A percentile compares a stretch with the other conserved stretches of the same genome.
Conservation (phyloP, 2,329 filamentous ascomycete genomes). For the Gaeumannomyces tritici region DNA sequence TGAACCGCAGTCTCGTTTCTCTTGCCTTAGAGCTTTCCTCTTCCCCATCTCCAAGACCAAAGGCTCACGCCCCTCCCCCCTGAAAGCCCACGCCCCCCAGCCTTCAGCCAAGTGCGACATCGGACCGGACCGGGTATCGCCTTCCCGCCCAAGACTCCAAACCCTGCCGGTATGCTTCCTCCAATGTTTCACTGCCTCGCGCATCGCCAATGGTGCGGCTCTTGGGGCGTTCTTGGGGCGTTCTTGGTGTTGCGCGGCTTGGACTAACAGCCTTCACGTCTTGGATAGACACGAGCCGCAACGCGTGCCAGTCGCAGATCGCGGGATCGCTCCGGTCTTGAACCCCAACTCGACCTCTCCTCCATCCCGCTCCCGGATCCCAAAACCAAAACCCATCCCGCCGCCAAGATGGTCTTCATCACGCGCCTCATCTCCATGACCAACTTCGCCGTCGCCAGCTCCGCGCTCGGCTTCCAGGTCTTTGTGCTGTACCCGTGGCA, state of each 20-base stretch:
- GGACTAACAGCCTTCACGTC: background rate
- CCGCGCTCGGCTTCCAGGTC: conserved; percentile 57
- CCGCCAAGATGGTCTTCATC: conserved; percentile 11
- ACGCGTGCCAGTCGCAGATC: too few relatives aligned
- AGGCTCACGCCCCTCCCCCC: background rate
- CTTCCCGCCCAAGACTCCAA: background rate
- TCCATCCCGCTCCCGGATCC: background rate
- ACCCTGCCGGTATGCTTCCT: background rate
- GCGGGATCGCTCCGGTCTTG: too few relatives aligned
- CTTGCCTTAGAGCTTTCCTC: background rate
- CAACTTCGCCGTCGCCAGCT: conserved; percentile 57
- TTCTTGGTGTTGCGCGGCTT: background rate
- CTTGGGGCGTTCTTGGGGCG: too few relatives aligned
- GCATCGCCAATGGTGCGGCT: background rate
- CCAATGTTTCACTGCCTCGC: background rate
- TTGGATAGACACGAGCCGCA: background rate
- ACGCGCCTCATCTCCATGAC: conserved; percentile 45
- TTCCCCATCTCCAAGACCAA: background rate
- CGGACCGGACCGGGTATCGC: background rate
- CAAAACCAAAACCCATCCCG: background rate
- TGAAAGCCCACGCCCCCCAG: background rate
- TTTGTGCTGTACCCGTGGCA: conserved; percentile 65
- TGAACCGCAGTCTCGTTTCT: background rate
- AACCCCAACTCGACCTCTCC: background rate
- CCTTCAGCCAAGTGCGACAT: background rate